phyloP scores from a whole-genome alignment of 148 eudicot genomes.

The Agrostemma githago region DNA sequence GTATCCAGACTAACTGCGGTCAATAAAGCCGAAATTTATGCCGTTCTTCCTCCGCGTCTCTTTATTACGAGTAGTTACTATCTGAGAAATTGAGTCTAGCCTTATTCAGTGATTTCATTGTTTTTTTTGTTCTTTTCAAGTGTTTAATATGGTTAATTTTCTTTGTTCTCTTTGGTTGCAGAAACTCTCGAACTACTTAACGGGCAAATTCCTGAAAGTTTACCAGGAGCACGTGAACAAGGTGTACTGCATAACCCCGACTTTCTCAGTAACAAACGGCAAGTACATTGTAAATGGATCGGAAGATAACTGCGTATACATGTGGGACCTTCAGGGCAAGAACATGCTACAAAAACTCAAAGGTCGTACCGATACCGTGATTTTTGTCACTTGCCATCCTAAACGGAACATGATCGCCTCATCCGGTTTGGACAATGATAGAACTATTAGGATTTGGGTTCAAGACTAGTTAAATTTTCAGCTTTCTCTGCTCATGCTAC shows the following conservation, averaged over 20 bases:
- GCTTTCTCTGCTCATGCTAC: background rate
- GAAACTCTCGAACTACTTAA: constrained; percentile 77
- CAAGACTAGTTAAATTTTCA: constrained; percentile 25
- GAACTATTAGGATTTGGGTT: constrained; percentile 73
- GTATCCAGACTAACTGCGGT: background rate
- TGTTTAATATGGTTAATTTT: background rate
- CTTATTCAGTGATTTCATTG: background rate
- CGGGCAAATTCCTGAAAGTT: constrained; percentile 70
- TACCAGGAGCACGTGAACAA: constrained; percentile 72
- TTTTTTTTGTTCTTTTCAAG: background rate
- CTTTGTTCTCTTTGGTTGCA: constrained; percentile 36
- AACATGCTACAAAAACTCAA: constrained; percentile 76
- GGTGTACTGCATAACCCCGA: constrained; percentile 60
- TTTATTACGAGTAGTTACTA: background rate
- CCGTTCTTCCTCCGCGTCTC: background rate
- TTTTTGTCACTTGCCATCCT: constrained; percentile 84
- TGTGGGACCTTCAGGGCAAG: constrained; percentile 88
- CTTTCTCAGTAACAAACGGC: constrained; percentile 78
- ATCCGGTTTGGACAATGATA: constrained; percentile 72
- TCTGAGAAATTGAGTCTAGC: too few relatives aligned
- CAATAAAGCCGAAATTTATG: background rate
- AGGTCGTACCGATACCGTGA: constrained; percentile 82
- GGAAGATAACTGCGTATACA: constrained; percentile 73
- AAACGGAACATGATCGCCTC: constrained; percentile 74
- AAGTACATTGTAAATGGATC: constrained; percentile 92